Evolutionary conservation across 2,329 filamentous ascomycete species (phyloP), one percentile per base, ranked within the genome.

Genomic region (Alternaria triticina): DNA sequence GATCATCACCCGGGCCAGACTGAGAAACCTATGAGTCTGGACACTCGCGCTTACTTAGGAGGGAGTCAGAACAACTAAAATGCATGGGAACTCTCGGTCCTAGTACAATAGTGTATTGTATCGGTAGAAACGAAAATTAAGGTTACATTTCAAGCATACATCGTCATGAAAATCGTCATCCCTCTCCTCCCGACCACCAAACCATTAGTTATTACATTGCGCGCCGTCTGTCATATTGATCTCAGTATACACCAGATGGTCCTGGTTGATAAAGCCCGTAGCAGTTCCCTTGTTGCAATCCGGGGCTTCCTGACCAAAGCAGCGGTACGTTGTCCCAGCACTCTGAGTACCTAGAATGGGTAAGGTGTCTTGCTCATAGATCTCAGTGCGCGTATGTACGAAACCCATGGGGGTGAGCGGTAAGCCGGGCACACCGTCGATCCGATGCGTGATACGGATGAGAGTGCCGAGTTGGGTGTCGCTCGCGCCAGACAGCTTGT

Each of bases 301-400:
- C 4, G 22, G 8, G 2, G 68, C 68, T 55, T 70, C 68, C 36
- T 69, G 68, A 0, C 68, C 66, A 50, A 61, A 70, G 25, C 68
- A 70, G 7, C 68, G 47, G 30, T 56, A 68, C n/a, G 68, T 68
- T 1, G 57, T 60, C 4, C 36, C 57, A 3, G 64, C 36, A 36
- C 36, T 59, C 56, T 68, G 68, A 10, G 43, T 65, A 2, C 61
- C 64, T 3, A 12, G 4, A 8, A 46, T 6, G 5, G 46, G 30
- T 4, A 43, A 46, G 11, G 58, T 61, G 15, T 70, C 43, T 7
- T 44, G 8, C 30, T 64, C 25, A 36, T 75, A 92, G 80, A 88
- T 91, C 81, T 93, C 91, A 2, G 90, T 89, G 20, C 83, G 86
- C 11, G 87, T 86, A 76, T 93, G 91, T 51, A 84, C 81, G 82